phyloP scores from a whole-genome alignment of 208 protist species.

The Naegleria lovaniensis region DNA sequence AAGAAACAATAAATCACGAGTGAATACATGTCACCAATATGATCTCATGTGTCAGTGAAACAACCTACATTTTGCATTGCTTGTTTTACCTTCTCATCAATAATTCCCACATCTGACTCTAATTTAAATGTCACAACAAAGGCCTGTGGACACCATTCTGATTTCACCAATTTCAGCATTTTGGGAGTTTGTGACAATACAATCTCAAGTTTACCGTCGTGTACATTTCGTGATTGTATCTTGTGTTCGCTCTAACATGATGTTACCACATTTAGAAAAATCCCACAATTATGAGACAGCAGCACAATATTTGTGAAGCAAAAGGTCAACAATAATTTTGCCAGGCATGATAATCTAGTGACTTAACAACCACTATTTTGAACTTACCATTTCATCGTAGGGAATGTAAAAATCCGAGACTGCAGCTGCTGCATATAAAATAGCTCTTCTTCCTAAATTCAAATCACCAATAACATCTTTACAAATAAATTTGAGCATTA shows the following conservation, averaged over 20 bases:
- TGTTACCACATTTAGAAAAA: not conserved
- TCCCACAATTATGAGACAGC: too few species aligned
- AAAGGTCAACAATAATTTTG: too few species aligned
- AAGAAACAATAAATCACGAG: too few species aligned
- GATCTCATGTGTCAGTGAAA: too few species aligned
- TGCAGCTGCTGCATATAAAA: not conserved
- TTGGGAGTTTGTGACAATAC: conserved; percentile 14
- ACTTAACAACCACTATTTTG: too few species aligned
- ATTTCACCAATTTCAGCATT: not conserved
- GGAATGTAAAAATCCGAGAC: conserved; percentile 23
- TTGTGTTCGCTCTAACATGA: not conserved
- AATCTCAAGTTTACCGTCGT: not conserved
- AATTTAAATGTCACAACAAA: conserved; percentile 18
- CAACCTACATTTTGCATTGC: not conserved
- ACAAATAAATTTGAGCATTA: not conserved
- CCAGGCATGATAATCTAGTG: too few species aligned
- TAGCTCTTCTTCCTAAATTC: not conserved
- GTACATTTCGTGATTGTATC: not conserved
- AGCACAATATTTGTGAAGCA: too few species aligned
- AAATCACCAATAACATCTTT: not conserved
- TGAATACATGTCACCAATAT: too few species aligned
- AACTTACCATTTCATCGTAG: not conserved
- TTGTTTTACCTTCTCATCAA: not conserved
- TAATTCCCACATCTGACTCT: not conserved
- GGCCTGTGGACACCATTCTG: not conserved